phyloP scores from a whole-genome alignment of 2,329 filamentous ascomycete species.

The Orbilia ellipsospora region DNA sequence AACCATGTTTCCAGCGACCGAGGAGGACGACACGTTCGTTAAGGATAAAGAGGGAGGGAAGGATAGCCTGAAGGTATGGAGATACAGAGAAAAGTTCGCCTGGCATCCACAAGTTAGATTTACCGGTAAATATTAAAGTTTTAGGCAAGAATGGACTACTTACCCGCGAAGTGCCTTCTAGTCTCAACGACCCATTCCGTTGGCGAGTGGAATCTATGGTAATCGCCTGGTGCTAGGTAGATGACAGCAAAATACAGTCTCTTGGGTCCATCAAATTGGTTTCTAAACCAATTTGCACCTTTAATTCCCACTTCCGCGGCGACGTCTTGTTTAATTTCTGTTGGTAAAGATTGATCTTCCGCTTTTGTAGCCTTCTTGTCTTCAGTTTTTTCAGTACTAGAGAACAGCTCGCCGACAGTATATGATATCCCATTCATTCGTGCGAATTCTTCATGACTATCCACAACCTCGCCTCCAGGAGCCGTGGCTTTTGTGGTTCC shows the following conservation, averaged over 20 bases:
- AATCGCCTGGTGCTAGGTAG: conserved; percentile 96
- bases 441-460: conserved; percentile 90
- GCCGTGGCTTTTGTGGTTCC: conserved; percentile 58
- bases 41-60: conserved; percentile 93
- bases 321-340: conserved; percentile 31
- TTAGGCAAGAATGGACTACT: neutral
- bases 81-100: conserved; percentile 93
- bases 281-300: conserved; percentile 56
- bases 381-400: conserved; percentile 69
- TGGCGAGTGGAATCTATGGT: conserved; percentile 97
- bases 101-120: neutral
- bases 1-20: conserved; percentile 94
- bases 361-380: conserved; percentile 13
- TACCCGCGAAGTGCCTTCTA: conserved; percentile 89
- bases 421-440: conserved; percentile 95
- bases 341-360: conserved; percentile 34
- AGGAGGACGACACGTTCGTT: conserved; percentile 96
- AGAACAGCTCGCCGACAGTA: conserved; percentile 86
- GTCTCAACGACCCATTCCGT: conserved; percentile 94
- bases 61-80: conserved; percentile 89
- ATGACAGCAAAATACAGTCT: conserved; percentile 93
- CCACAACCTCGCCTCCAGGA: conserved; percentile 73
- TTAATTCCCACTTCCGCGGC: conserved; percentile 60
- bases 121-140: neutral
- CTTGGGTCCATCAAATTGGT: conserved; percentile 63